Evolutionary conservation across 2,329 filamentous ascomycete genomes (phyloP), one percentile per base, ranked within the genome.

Genomic region (Monosporascus sp.): DNA sequence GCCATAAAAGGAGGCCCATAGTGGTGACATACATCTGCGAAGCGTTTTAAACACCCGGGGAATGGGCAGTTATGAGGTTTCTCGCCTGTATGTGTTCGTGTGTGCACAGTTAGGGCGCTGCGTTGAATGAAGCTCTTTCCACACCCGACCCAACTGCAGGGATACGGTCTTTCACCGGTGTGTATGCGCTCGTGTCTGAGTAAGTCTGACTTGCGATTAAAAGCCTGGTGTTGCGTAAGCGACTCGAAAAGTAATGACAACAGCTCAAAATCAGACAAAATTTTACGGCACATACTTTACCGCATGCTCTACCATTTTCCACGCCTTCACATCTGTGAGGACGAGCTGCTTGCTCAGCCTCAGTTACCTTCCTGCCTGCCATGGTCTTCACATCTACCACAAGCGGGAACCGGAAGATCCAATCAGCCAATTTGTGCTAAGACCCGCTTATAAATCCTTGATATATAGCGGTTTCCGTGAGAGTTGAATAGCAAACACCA

Each of bases 101-200:
- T 85, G 66, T 89, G 86, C 41, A 88, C 85, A 3, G 84, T 88
- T 60, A 88, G 70, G 40, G 85, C 85, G 68, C 85, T 88, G 56
- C 84, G 76, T 64, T 88, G 85, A 59, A 88, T 88, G 68, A 88
- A 88, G 68, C 82, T 84, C 72, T 88, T 88, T 45, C 82, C 82
- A 64, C 85, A 88, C 6, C 79, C 81, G 8, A 76, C 76, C 8
- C 76, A 80, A 52, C 73, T 74, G 70, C 85, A 88, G 31, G 78
- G 76, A 66, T 87, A 87, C 9, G 85, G 85, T 20, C 85, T 75
- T 69, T 88, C 85, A 64, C 87, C 87, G 51, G 85, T 88, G 69
- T 88, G 85, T 64, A 88, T 88, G 57, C 85, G 79, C 64, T 86
- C 86, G 64, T 88, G 85, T 65, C 85, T 78, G 64, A 87, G 84